Base-by-base conservation (phyloP, 106 monocot species). In the Platanthera guangdongensis region DNA sequence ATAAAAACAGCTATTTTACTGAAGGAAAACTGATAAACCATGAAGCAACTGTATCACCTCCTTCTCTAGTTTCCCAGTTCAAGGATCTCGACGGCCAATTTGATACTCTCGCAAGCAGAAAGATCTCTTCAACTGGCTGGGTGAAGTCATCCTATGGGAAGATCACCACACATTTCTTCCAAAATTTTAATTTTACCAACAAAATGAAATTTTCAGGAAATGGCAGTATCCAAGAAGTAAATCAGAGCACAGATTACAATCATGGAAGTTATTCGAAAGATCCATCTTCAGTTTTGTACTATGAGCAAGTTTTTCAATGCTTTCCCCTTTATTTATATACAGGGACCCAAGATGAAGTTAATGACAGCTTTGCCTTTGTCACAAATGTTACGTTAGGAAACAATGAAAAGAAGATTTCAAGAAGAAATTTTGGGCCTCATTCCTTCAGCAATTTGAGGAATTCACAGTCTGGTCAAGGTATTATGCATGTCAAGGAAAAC, bases 101-200 rank as follows among this genome's bases (percentile, higher is more conserved):
- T 59, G 52, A 73, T 49, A 90, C 83, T 10, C 74, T 46, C 0
- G 94, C 88, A 2, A 77, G 52, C 8, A 68, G 97, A 73, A 21
- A 77, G 9, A 80, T 99, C 39, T 86, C 88, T 4, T 77, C 85
- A 9, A 85, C 89, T 2, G 97, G 97, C 3, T 99, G 94, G 94
- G 89, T 99, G 60, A 80, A 85, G 25, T 94, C 94, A 1, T 99
- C 97, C 2, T 80, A 82, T 49, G 97, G 97, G 72, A 94, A 99
- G 59, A 90, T 92, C 78, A 88, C 88, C 0, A 86, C 97, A 15
- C 78, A 87, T 71, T 88, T 88, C 80, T 85, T 79, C 71, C 97
- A 94, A 51, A 80, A 18, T 1, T 73, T 99, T 48, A 50, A 83
- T 9, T 92, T 76, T 75, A 70, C 71, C 25, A 93, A 94, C 62